These are phyloP conservation scores for Coniella lustricola DNA, from an alignment of 2,329 filamentous ascomycete genomes.

Conservation along the genomic window DNA sequence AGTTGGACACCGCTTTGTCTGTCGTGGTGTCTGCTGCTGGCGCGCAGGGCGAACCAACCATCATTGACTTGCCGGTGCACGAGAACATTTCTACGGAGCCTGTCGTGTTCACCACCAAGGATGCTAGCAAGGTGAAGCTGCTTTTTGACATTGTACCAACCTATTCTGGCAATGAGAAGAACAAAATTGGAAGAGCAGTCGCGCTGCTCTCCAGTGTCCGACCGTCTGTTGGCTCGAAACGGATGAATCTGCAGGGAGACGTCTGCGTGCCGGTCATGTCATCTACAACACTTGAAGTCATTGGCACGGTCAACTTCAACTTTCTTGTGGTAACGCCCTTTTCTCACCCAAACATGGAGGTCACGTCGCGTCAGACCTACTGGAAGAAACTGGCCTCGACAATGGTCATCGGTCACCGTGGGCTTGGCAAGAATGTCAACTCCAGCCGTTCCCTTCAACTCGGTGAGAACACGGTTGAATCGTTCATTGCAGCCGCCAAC, in stretches of 20 bases:
- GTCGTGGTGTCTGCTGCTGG: constrained; percentile 82
- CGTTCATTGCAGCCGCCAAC: constrained; percentile 93
- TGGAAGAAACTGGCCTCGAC: constrained; percentile 90
- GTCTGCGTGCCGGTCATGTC: constrained; percentile 87
- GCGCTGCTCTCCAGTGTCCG: constrained; percentile 83
- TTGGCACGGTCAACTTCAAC: constrained; percentile 94
- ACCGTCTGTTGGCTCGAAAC: constrained; percentile 71
- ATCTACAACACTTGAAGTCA: constrained; percentile 70
- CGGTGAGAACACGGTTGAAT: constrained; percentile 91
- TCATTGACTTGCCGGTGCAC: constrained; percentile 87
- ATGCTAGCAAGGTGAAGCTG: constrained; percentile 76
- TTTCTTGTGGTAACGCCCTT: constrained; percentile 94
- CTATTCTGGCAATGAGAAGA: constrained; percentile 82
- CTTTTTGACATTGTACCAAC: constrained; percentile 94
- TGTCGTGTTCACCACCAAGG: constrained; percentile 76
- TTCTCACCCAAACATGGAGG: constrained; percentile 84
- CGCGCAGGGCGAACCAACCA: constrained; percentile 77
- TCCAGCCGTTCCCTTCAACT: constrained; percentile 83
- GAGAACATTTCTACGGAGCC: constrained; percentile 92
- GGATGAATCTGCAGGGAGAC: constrained; percentile 90
- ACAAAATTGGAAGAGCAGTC: constrained; percentile 82
- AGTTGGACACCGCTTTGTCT: constrained; percentile 89
- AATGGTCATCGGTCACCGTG: constrained; percentile 68
- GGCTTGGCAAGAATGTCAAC: constrained; percentile 83
- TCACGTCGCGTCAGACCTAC: constrained; percentile 86